These are phyloP conservation scores for Nemania sp. DNA, from an alignment of 2,329 filamentous ascomycete species.

Conservation along the genomic window DNA sequence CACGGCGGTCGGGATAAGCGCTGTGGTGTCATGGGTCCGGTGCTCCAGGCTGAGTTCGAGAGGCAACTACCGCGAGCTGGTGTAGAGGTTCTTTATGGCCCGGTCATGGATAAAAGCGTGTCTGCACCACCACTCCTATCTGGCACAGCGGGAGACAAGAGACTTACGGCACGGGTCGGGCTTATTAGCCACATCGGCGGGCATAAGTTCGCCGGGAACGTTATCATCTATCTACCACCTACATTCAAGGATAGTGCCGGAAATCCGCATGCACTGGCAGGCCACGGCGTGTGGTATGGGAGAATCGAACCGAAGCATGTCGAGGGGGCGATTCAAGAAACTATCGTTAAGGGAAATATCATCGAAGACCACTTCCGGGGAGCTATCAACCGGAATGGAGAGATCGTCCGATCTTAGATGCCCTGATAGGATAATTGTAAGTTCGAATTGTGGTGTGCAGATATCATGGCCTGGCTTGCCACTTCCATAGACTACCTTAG, in stretches of 20 bases:
- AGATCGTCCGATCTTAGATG: conserved; percentile 54
- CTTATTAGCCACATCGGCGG: conserved; percentile 80
- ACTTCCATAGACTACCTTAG: not conserved
- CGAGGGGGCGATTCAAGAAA: conserved; percentile 74
- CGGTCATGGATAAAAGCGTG: conserved; percentile 46
- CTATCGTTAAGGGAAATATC: conserved; percentile 66
- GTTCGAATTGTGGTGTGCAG: not conserved
- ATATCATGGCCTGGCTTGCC: not conserved
- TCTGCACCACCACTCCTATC: conserved; percentile 35
- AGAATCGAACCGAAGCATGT: conserved; percentile 75
- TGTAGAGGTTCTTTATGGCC: conserved; percentile 51
- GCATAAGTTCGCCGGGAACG: conserved; percentile 84
- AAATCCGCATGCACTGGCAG: conserved; percentile 61
- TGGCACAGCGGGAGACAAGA: conserved; percentile 29
- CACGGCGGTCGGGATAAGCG: conserved; percentile 80
- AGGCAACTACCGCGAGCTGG: conserved; percentile 55
- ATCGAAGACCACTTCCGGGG: conserved; percentile 74
- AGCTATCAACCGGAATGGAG: conserved; percentile 60
- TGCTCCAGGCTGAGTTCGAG: conserved; percentile 72
- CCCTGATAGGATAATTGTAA: not conserved
- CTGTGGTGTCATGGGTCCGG: conserved; percentile 79
- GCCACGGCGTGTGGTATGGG: conserved; percentile 81
- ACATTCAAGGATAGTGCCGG: conserved; percentile 45
- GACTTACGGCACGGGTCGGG: conserved; percentile 61
- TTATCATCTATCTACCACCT: conserved; percentile 78